These are phyloP conservation scores for Tricholoma furcatifolium DNA, from an alignment of 768 basidiomycete genomes.

Conservation along the genomic window DNA sequence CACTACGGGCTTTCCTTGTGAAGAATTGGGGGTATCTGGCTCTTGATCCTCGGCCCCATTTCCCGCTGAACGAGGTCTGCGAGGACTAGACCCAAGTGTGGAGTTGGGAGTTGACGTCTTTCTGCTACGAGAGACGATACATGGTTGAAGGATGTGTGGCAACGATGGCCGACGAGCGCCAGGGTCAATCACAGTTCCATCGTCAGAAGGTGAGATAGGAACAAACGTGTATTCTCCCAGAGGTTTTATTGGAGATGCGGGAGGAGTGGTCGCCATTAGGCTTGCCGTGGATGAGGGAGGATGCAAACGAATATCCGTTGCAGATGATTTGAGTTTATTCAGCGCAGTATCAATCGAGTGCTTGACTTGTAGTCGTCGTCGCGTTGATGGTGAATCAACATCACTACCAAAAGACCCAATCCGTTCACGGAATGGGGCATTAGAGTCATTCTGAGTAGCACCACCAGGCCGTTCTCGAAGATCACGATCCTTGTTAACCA, in stretches of 20 bases:
- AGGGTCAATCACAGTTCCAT: slow-evolving; percentile 27
- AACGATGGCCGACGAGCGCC: slow-evolving; percentile 66
- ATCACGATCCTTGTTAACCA: slow-evolving; percentile 60
- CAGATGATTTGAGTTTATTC: slow-evolving; percentile 43
- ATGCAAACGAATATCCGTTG: slow-evolving; percentile 26
- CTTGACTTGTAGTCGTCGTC: slow-evolving; percentile 66
- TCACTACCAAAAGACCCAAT: slow-evolving; percentile 21
- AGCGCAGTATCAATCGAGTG: slow-evolving; percentile 76
- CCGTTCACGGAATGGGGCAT: slow-evolving; percentile 15
- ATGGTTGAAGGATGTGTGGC: slow-evolving; percentile 48
- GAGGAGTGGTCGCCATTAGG: slow-evolving; percentile 32
- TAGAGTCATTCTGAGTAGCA: slow-evolving; percentile 27
- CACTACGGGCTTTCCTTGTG: slow-evolving; percentile 33
- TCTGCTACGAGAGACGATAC: slow-evolving; percentile 29
- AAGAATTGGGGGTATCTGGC: slow-evolving; percentile 17
- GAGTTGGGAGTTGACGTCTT: slow-evolving; percentile 34
- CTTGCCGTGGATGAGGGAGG: slow-evolving; percentile 15
- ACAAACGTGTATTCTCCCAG: slow-evolving; percentile 48
- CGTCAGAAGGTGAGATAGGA: slow-evolving; percentile 28
- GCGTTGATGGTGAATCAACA: slow-evolving; percentile 31
- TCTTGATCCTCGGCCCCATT: slow-evolving; percentile 54
- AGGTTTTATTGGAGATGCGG: slow-evolving; percentile 38
- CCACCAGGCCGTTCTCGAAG: slow-evolving; percentile 46
- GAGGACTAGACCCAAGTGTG: slow-evolving; percentile 30
- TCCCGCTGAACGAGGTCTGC: slow-evolving; percentile 72